Percentiles rank a stretch among this genome's conserved stretches.
Conservation (phyloP, 2,329 filamentous ascomycete species). For the Madurella fahalii region DNA sequence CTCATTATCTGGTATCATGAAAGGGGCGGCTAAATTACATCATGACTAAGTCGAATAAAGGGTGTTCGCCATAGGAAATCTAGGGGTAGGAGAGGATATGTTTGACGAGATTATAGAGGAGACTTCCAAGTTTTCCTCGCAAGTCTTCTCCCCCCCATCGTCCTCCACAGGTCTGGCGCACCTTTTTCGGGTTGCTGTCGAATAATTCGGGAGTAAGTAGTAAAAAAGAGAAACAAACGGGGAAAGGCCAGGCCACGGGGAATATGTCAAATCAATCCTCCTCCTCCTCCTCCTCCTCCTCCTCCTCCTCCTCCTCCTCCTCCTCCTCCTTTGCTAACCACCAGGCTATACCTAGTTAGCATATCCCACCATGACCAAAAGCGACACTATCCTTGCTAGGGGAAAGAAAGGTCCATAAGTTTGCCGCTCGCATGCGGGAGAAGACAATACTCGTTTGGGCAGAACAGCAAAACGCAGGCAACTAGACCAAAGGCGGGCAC, state of each 20-base stretch:
- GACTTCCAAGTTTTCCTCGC: conserved; percentile 1
- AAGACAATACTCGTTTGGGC: neutral
- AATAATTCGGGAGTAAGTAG: conserved; percentile 6
- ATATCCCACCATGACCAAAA: neutral
- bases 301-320: too few species aligned
- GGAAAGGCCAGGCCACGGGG: conserved; percentile 8
- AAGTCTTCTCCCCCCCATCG: neutral
- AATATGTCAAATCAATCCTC: neutral
- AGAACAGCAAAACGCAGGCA: neutral
- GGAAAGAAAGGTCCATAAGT: neutral
- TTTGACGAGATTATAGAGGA: conserved; percentile 25
- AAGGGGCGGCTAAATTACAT: conserved; percentile 47
- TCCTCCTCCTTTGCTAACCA: neutral
- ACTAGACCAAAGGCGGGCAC: neutral
- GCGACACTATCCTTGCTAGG: neutral
- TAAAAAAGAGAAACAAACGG: conserved; percentile 19
- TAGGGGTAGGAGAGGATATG: conserved; percentile 17
- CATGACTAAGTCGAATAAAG: conserved; percentile 41
- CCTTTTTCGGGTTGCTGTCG: conserved; percentile 6
- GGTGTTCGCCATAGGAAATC: conserved; percentile 29
- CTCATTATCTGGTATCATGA: conserved; percentile 49
- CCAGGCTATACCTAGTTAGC: neutral
- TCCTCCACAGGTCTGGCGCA: neutral
- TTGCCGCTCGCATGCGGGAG: neutral
- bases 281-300: too few species aligned